A percentile compares a stretch with the other conserved stretches of the same genome.
phyloP scores from a whole-genome alignment of 2,329 filamentous ascomycete genomes.

The Botrytis fragariae region DNA sequence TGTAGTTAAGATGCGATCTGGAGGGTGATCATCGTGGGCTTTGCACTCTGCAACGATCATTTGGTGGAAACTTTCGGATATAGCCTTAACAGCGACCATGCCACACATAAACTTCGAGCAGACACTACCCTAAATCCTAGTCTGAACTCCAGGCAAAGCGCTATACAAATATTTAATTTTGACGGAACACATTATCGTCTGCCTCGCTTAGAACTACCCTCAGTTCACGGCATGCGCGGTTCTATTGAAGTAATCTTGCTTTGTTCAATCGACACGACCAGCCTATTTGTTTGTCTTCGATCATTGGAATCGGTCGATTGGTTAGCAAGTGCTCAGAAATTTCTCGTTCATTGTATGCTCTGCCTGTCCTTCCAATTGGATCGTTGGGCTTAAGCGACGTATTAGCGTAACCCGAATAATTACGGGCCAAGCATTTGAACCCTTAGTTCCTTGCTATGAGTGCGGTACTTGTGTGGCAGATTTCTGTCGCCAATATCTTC shows the following conservation, averaged over 20 bases:
- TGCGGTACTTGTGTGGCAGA: not conserved
- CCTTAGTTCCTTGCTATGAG: not conserved
- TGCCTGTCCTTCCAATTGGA: not conserved
- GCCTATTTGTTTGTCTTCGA: fast-evolving
- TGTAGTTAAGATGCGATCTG: not conserved
- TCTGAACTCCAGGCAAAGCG: not conserved
- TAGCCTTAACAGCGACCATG: not conserved
- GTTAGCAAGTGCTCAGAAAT: not conserved
- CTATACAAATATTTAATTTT: not conserved
- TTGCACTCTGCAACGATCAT: not conserved
- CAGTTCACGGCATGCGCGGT: not conserved
- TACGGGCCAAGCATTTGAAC: not conserved
- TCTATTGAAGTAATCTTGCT: not conserved
- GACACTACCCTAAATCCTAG: not conserved
- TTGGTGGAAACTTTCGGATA: not conserved
- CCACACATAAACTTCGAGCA: too few relatives aligned
- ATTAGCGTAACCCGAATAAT: not conserved
- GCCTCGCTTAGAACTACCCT: not conserved
- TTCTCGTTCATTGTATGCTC: not conserved
- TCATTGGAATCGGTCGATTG: not conserved
- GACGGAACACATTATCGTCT: not conserved
- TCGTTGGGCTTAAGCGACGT: not conserved
- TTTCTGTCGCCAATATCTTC: not conserved
- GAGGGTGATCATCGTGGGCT: not conserved
- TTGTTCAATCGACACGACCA: too few relatives aligned